Evolutionary conservation across 768 basidiomycete species (phyloP).

Genomic region (Galerina marginata): DNA sequence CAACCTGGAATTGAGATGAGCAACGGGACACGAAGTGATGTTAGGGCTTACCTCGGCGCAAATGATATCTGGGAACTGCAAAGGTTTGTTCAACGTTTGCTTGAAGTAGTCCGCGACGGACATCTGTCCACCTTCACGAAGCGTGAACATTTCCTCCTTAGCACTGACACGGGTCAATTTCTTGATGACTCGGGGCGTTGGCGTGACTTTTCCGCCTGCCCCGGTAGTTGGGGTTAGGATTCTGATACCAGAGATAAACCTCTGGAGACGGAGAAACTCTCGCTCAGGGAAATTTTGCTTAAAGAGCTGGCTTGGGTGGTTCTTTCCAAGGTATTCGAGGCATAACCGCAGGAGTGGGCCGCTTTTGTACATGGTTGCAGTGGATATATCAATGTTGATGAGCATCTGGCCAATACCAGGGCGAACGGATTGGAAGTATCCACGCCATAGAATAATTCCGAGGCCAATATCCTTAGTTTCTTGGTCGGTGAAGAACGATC

Average conservation of each 20-base stretch:
- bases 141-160: slow-evolving; percentile 54
- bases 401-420: slow-evolving; percentile 71
- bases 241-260: slow-evolving; percentile 44
- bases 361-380: slow-evolving; percentile 76
- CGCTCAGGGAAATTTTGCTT: slow-evolving; percentile 58
- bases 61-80: slow-evolving; percentile 65
- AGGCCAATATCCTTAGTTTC: slow-evolving; percentile 63
- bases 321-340: slow-evolving; percentile 53
- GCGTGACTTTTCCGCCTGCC: slow-evolving; percentile 27
- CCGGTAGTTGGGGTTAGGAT: slow-evolving; percentile 36
- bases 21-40: not conserved
- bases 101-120: slow-evolving; percentile 69
- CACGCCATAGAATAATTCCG: slow-evolving; percentile 77
- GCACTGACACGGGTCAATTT: slow-evolving; percentile 63
- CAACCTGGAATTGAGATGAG: slow-evolving; percentile 48
- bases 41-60: slow-evolving; percentile 65
- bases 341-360: slow-evolving; percentile 66
- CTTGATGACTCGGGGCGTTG: slow-evolving; percentile 65
- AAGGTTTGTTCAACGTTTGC: slow-evolving; percentile 51
- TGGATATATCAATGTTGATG: slow-evolving; percentile 83
- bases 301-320: slow-evolving; percentile 30
- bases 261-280: slow-evolving; percentile 49
- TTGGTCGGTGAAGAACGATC: slow-evolving; percentile 73
- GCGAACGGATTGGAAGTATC: slow-evolving; percentile 82
- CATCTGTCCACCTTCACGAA: slow-evolving; percentile 58